Evolutionary conservation across 169 alveolate genomes (phyloP).

Genomic region (Besnoitia besnoiti): DNA sequence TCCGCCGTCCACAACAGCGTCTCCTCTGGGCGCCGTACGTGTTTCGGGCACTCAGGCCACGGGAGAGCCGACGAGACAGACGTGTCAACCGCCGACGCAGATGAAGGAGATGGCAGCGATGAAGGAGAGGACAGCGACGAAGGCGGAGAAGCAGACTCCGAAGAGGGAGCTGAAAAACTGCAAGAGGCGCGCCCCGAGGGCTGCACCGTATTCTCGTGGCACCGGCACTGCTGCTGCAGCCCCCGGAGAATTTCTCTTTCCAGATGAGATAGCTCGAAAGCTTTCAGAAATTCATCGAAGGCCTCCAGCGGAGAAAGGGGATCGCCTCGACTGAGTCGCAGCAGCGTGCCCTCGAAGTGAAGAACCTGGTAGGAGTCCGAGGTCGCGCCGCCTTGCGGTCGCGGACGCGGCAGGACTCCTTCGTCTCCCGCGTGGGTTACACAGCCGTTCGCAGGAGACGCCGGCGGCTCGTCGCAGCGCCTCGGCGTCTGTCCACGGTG

Average conservation of each 20-base stretch:
- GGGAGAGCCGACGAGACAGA: too few species aligned
- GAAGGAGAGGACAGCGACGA: not conserved
- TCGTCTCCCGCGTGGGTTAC: not conserved
- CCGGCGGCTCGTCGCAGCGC: too few species aligned
- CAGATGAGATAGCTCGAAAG: conserved; percentile 6
- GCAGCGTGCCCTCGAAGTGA: not conserved
- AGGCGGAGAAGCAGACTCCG: not conserved
- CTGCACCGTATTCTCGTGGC: not conserved
- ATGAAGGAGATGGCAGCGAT: too few species aligned
- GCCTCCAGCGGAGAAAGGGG: conserved; percentile 22
- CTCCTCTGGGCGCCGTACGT: too few species aligned
- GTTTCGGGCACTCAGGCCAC: too few species aligned
- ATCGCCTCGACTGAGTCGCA: not conserved
- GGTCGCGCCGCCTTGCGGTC: not conserved
- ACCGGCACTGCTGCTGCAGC: not conserved
- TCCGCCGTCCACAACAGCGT: too few species aligned
- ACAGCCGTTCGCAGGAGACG: not conserved
- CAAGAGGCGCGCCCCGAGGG: not conserved
- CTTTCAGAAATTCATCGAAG: conserved; percentile 3
- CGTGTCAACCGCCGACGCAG: too few species aligned
- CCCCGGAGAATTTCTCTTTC: not conserved
- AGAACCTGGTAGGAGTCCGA: not conserved
- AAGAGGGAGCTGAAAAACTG: not conserved
- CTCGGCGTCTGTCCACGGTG: too few species aligned
- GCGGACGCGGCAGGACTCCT: not conserved